Evolutionary conservation across 1,284 basidiomycete genomes (phyloP), one percentile per base, ranked within the genome.

Genomic region (Boletus sp.): DNA sequence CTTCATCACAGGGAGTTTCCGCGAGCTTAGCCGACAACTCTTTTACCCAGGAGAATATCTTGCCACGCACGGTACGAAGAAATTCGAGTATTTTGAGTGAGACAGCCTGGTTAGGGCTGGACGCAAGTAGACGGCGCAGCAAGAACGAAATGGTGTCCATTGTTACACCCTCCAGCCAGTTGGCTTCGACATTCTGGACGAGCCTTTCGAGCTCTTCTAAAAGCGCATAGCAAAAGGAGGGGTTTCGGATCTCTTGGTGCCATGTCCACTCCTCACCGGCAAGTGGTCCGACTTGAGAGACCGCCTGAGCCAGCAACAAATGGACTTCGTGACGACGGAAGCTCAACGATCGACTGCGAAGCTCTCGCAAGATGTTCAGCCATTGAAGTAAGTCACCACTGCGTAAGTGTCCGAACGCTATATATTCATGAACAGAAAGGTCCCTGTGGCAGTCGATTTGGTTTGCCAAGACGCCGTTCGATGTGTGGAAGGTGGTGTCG

Each of bases 381-480:
- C 76, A 79, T 40, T 79, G 77, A 0, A 78, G 50, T 1, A 53
- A 52, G 3, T 60, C 53, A 1, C 78, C 76, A 20, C 71, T 68
- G 1, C 77, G 72, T 30, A 80, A 49, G 27, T 61, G 59, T 0
- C 69, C 69, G 38, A 74, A 77, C 0, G 72, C 65, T 3, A 70
- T 55, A 25, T 66, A 73, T 48, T 80, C 76, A 17, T 77, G 73
- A 2, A 73, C 48, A 8, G 54, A 64, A 3, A 78, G 51, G 2
- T 69, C 61, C 1, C 46, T 41, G 3, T 68, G 66, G 32, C 73
- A 75, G 4, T 67, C 53, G 0, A 54, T 55, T 51, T 79, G 78
- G 5, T 60, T 52, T 5, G 74, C 71, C 8, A 80, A 49, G 20
- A 72, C 59, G n/a, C 62, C 52, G 29, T 80, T 80, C 0, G 73